Evolutionary conservation across 2,329 filamentous ascomycete species (phyloP), one percentile per base, ranked within the genome.

Genomic region (Rutstroemia sp.): DNA sequence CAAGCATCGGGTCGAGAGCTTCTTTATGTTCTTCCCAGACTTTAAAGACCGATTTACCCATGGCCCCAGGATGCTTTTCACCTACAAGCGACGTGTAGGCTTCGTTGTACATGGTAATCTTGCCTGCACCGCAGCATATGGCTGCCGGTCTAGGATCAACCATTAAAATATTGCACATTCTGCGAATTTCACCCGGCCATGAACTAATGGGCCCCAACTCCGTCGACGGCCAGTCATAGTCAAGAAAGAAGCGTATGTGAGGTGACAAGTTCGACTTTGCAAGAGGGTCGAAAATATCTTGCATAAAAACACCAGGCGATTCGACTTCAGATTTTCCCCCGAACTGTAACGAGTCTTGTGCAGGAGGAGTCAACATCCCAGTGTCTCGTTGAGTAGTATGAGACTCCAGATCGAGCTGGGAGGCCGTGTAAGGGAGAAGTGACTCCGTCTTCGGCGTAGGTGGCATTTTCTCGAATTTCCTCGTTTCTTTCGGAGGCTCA

Each of bases 131-230:
- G 88, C 89, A 92, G 69, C 91, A 92, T 77, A 91, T 82, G 6
- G 86, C 85, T 5, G 84, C 83, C 1, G 87, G 85, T 66, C 90
- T 83, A 9, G 87, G 87, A 58, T 82, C 87, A n/a, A 81, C 85
- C 87, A 94, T 91, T 63, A 95, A 82, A 45, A 92, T 72, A 69
- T 92, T 92, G 52, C 87, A 86, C 84, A 92, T 89, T 60, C 83
- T 81, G 52, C 89, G 80, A 49, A 94, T 72, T 63, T 91, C 87
- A 27, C 80, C 72, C 0, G 80, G 74, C 88, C 89, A 95, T 34
- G 46, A 55, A 44, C 45, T 27, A 21, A 50, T 50, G 5, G 53
- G 5, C 3, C 53, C 53, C 1, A 77, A 60, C 4, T 69, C 67
- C 0, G 75, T 76, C 5, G 65, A 62, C 7, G 61, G 65, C 75